Evolutionary conservation across 768 basidiomycete species (phyloP).

Genomic region (Kwoniella pini): DNA sequence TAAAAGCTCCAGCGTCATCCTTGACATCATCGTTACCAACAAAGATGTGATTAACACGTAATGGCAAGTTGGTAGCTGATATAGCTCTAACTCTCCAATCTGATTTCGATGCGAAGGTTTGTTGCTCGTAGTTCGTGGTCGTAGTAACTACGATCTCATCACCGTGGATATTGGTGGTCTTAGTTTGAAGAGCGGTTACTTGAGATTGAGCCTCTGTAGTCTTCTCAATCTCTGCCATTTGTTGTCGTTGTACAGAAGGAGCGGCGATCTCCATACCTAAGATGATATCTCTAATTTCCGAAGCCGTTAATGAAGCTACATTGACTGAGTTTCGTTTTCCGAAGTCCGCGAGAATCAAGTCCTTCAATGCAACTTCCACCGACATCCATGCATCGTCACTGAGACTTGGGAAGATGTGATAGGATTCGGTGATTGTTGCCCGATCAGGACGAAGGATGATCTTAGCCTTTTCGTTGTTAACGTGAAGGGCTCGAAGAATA

Average conservation of each 20-base stretch:
- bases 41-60: conserved; percentile 97
- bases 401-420: conserved; percentile 66
- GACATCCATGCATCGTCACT: conserved; percentile 15
- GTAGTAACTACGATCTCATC: conserved; percentile 94
- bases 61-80: conserved; percentile 90
- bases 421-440: conserved; percentile 91
- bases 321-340: conserved; percentile 99
- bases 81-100: conserved; percentile 99
- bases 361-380: conserved; percentile 95
- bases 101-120: conserved; percentile 98
- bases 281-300: conserved; percentile 97
- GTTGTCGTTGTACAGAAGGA: conserved; percentile 75
- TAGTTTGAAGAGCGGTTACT: conserved; percentile 94
- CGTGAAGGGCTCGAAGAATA: conserved; percentile 93
- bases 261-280: conserved; percentile 88
- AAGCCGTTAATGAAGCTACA: conserved; percentile 92
- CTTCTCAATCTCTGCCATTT: conserved; percentile 99
- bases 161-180: conserved; percentile 96
- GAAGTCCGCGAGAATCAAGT: conserved; percentile 90
- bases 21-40: conserved; percentile 99
- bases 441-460: conserved; percentile 97
- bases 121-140: conserved; percentile 96
- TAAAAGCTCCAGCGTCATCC: conserved; percentile 91
- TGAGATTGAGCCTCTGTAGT: conserved; percentile 89
- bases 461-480: conserved; percentile 99